Base-by-base conservation (phyloP, 306 rosid genomes). In the Crataegus laevigata region DNA sequence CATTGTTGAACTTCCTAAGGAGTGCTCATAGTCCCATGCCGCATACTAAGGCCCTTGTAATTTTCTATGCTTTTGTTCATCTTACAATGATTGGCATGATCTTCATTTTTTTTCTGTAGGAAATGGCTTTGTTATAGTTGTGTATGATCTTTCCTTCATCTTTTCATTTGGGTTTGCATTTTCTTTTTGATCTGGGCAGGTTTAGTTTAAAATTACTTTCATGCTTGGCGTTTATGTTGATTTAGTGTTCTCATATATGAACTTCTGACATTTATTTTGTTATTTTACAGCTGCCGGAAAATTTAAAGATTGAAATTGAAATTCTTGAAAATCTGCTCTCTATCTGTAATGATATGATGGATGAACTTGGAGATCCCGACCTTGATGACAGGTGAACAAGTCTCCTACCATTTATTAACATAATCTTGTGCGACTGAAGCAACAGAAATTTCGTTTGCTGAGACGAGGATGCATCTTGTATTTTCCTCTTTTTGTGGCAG, bases 281-380 rank as follows among this genome's bases (percentile, higher is more conserved):
- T 13, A 51, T 69, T 64, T 70, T 60, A 11, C 81, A 90, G 98
- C 77, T 87, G 76, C 96, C 78, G 65, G 91, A 32, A 74, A 85
- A 78, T 85, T 80, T 94, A 88, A 93, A 91, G 78, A 84, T 68
- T 83, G 98, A 92, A 89, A 61, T 85, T 45, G 84, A 76, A 83
- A 59, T 94, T 74, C 96, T 94, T 58, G 81, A 84, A 68, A 61
- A 85, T 75, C 85, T 90, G 38, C 77, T 26, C 25, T 28, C 6
- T 55, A 72, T 81, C 75, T 94, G 86, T 71, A 84, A 84, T 62
- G 77, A 45, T 74, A 81, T 90, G 96, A 69, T 89, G 84, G 87
- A 86, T 24, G 63, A 32, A 25, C 81, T 90, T 81, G 88, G 80
- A 47, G 98, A 87, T 8, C 67, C 60, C 50, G 80, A 88, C 77